These are phyloP conservation scores for Hygrocybe punicea DNA, from an alignment of 768 basidiomycete species.

Conservation along the genomic window DNA sequence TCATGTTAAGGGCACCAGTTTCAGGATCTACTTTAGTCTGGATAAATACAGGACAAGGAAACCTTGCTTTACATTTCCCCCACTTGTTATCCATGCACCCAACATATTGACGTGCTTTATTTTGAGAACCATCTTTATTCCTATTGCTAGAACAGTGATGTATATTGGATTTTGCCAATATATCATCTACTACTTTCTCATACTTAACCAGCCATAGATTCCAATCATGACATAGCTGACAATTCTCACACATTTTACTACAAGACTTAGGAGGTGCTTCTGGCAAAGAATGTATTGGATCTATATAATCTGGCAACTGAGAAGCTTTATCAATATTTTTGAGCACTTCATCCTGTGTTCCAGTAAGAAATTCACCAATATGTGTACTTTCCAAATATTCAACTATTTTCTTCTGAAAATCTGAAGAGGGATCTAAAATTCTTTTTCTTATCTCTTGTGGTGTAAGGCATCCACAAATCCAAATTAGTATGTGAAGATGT, in stretches of 20 bases:
- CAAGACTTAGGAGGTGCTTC: constrained; percentile 16
- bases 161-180: constrained; percentile 15
- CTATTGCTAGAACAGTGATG: constrained; percentile 18
- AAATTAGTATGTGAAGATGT: constrained; percentile 39
- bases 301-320: constrained; percentile 1
- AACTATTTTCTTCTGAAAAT: constrained; percentile 26
- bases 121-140: constrained; percentile 29
- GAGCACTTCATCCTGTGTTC: constrained; percentile 16
- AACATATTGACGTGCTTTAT: constrained; percentile 8
- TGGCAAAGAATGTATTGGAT: constrained; percentile 26
- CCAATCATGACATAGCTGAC: constrained; percentile 22
- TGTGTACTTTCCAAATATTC: constrained; percentile 31
- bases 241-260: constrained; percentile 28
- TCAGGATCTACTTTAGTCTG: constrained; percentile 26
- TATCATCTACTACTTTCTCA: constrained; percentile 16
- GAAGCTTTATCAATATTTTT: neutral
- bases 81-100: constrained; percentile 28
- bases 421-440: constrained; percentile 17
- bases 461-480: constrained; percentile 27
- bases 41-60: constrained; percentile 24
- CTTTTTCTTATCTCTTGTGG: constrained; percentile 34
- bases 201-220: constrained; percentile 14
- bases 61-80: constrained; percentile 30
- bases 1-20: constrained; percentile 24
- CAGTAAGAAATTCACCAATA: constrained; percentile 31